Percentiles rank a stretch among this genome's conserved stretches.
Conservation (phyloP, 768 basidiomycete species). For the Porphyrellus cyaneotinctus region DNA sequence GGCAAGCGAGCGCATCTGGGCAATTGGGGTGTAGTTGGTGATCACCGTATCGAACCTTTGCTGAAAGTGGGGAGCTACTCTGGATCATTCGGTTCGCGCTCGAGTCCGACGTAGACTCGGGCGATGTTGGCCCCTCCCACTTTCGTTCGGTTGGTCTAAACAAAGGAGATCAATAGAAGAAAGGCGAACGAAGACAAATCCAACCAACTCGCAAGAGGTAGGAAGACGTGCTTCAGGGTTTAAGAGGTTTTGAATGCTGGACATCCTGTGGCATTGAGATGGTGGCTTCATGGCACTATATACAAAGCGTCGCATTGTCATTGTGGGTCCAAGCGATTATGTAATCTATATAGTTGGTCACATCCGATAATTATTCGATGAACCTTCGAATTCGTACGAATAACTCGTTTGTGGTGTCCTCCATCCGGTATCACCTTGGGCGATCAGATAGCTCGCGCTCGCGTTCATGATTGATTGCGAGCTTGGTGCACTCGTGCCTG, state of each 20-base stretch:
- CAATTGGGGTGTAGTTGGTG: slow-evolving; percentile 72
- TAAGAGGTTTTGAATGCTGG: slow-evolving; percentile 51
- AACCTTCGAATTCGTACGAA: slow-evolving; percentile 18
- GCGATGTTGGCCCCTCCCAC: slow-evolving; percentile 27
- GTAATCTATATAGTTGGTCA: slow-evolving; percentile 11
- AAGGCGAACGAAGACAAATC: slow-evolving; percentile 2
- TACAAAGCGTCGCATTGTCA: slow-evolving; percentile 11
- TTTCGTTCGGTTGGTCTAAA: slow-evolving; percentile 27
- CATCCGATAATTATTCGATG: slow-evolving; percentile 17
- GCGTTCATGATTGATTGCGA: slow-evolving; percentile 10
- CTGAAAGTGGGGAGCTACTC: slow-evolving; percentile 17
- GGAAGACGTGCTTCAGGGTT: slow-evolving; percentile 48
- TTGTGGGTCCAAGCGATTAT: slow-evolving; percentile 34
- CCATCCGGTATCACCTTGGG: slow-evolving; percentile 20
- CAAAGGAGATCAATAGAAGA: slow-evolving; percentile 25
- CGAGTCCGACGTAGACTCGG: slow-evolving; percentile 34
- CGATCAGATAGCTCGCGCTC: slow-evolving; percentile 16
- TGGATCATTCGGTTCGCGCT: slow-evolving; percentile 28
- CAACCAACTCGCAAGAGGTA: slow-evolving; percentile 40
- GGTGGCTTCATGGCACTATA: slow-evolving; percentile 12
- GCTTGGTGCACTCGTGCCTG: neutral
- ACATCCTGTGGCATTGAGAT: slow-evolving; percentile 40
- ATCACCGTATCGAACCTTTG: slow-evolving; percentile 31
- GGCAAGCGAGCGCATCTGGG: slow-evolving; percentile 71
- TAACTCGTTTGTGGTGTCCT: slow-evolving; percentile 14